phyloP scores from a whole-genome alignment of 345 rosid species.

The Arabis alpina region DNA sequence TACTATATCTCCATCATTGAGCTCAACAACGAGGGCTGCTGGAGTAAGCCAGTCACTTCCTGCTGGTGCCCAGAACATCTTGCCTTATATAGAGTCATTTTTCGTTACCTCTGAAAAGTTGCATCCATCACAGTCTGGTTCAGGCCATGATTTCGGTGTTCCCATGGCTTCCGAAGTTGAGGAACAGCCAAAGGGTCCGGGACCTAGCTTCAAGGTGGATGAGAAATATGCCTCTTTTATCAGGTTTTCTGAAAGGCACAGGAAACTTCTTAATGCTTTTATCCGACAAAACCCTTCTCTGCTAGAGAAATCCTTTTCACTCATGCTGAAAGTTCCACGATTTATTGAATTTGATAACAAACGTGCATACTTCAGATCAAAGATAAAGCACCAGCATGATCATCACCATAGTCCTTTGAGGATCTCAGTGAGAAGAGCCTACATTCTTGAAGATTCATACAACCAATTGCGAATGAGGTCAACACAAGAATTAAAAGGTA shows the following conservation, averaged over 20 bases:
- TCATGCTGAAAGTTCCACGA: conserved; percentile 93
- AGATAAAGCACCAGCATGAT: conserved; percentile 92
- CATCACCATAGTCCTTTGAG: conserved; percentile 89
- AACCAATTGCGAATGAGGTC: conserved; percentile 91
- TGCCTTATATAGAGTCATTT: conserved; percentile 95
- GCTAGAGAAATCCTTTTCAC: conserved; percentile 96
- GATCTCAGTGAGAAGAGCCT: conserved; percentile 93
- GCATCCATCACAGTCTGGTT: conserved; percentile 75
- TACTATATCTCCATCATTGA: conserved; percentile 45
- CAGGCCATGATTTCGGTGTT: conserved; percentile 59
- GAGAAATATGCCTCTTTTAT: conserved; percentile 82
- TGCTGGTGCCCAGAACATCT: conserved; percentile 93
- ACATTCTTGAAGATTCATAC: conserved; percentile 96
- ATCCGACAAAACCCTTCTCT: conserved; percentile 91
- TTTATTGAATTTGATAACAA: conserved; percentile 96
- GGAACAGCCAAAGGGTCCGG: conserved; percentile 63
- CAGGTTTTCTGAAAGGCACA: conserved; percentile 90
- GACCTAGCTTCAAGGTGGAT: conserved; percentile 61
- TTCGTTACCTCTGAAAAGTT: conserved; percentile 88
- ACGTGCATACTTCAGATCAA: conserved; percentile 89
- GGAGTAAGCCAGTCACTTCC: conserved; percentile 82
- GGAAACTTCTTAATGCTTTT: conserved; percentile 90
- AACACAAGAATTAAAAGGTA: conserved; percentile 84
- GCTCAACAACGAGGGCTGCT: conserved; percentile 58
- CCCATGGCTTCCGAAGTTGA: conserved; percentile 64